These are phyloP conservation scores for Aspergillus melleus DNA, from an alignment of 2,329 filamentous ascomycete species.

Conservation along the genomic window DNA sequence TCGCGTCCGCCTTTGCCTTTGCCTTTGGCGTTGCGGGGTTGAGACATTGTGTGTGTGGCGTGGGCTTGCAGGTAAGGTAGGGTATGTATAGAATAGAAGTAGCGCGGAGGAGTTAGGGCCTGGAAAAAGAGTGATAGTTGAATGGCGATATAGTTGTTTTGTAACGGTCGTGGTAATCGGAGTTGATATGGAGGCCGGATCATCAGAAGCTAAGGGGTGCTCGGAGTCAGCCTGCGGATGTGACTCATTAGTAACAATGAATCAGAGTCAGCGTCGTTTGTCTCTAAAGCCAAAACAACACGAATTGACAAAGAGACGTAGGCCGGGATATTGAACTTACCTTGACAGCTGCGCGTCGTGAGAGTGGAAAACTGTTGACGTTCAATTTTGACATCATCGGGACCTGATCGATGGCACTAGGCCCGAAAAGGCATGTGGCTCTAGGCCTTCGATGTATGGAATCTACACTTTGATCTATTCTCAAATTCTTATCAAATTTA, in stretches of 20 bases:
- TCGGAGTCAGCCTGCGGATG: neutral
- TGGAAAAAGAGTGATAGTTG: neutral
- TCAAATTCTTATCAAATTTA: neutral
- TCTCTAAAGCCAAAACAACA: neutral
- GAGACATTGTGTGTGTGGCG: constrained; percentile 2
- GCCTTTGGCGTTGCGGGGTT: constrained; percentile 4
- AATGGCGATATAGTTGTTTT: neutral
- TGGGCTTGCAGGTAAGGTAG: neutral
- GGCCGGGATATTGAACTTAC: neutral
- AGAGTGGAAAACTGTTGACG: neutral
- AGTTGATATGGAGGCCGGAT: neutral
- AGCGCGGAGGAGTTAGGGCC: neutral
- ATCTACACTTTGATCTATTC: neutral
- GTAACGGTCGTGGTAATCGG: neutral
- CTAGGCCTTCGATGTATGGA: neutral
- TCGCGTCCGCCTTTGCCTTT: constrained; percentile 27
- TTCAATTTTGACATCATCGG: constrained; percentile 1
- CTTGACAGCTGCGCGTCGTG: neutral
- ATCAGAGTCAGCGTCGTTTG: neutral
- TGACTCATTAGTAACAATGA: neutral
- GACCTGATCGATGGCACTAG: neutral
- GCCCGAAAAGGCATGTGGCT: neutral
- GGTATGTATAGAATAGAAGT: neutral
- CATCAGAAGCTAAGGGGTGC: neutral
- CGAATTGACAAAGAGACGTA: neutral